Base-by-base conservation (phyloP, 306 rosid genomes). In the Sesbania bispinosa region DNA sequence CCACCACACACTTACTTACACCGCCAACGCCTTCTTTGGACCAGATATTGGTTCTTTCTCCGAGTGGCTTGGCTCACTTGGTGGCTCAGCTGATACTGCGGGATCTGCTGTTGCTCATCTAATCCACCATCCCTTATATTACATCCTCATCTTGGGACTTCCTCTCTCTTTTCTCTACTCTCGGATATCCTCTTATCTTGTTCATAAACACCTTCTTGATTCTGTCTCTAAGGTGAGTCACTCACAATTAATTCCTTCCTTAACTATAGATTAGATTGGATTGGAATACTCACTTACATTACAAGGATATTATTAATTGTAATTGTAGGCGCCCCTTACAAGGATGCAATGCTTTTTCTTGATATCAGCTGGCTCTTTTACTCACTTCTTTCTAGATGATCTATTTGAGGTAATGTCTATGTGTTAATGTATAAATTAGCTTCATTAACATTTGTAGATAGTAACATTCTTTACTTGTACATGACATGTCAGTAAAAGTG, bases 31-130 rank as follows among this genome's bases (percentile, higher is more conserved):
- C 61, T 92, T 92, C 89, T 92, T 92, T 71, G 96, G 93, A 54
- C 98, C 98, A 6, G 98, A 90, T 70, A 81, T 92, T 75, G 96
- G 98, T 68, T 89, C 96, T 75, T 92, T 92, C 89, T 70, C 89
- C 3, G 87, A 90, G 5, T 90, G 97, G 98, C 88, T 93, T 5
- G 80, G 71, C 36, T 82, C 96, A 24, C 24, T 67, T 50, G 87
- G 86, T 16, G 83, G 81, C 21, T 9, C 75, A 32, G 72, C 69
- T 43, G 14, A 36, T 10, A 4, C 50, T 10, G 21, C 81, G 1
- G 92, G 81, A 35, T 86, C 89, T 54, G 45, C 69, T 2, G 58
- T 86, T 1, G 84, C 93, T 4, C 79, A 80, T 63, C 73, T 80
- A 52, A 71, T 92, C 63, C 98, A 92, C 77, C 81, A 92, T 16